Conservation (phyloP, 352 stramenopile genomes). For the Saprolegnia diclina region DNA sequence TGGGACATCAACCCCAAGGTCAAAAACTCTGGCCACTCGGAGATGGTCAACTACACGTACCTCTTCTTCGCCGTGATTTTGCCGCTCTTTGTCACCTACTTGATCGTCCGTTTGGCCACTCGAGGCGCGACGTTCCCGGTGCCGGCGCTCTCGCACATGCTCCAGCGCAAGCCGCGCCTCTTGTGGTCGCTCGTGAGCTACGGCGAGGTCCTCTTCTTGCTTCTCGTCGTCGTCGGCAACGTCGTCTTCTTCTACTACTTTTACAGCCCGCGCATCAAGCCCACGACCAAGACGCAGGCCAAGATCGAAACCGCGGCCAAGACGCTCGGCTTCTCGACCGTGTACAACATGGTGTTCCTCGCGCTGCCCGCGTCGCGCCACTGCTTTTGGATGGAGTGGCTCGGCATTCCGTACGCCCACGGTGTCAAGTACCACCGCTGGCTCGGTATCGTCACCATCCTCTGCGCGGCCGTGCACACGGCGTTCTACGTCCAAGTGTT, state of each 20-base stretch:
- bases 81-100: constrained; percentile 33
- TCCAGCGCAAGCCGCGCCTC: constrained; percentile 39
- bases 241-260: constrained; percentile 39
- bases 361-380: constrained; percentile 53
- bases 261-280: constrained; percentile 4
- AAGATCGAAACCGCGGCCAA: neutral
- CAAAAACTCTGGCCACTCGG: constrained; percentile 30
- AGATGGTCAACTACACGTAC: constrained; percentile 49
- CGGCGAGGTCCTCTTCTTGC: constrained; percentile 52
- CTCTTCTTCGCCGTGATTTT: constrained; percentile 41
- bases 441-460: constrained; percentile 70
- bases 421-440: constrained; percentile 84
- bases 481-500: constrained; percentile 70
- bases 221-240: constrained; percentile 43
- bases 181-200: constrained; percentile 36
- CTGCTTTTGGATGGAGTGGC: constrained; percentile 79
- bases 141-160: constrained; percentile 27
- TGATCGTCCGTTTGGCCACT: constrained; percentile 41
- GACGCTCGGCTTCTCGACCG: neutral
- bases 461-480: constrained; percentile 53
- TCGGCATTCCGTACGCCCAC: constrained; percentile 82
- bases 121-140: constrained; percentile 8
- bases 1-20: neutral
- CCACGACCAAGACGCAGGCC: neutral
- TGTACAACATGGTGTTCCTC: constrained; percentile 17